Base-by-base conservation (phyloP, 345 rosid species). In the Stellera chamaejasme region DNA sequence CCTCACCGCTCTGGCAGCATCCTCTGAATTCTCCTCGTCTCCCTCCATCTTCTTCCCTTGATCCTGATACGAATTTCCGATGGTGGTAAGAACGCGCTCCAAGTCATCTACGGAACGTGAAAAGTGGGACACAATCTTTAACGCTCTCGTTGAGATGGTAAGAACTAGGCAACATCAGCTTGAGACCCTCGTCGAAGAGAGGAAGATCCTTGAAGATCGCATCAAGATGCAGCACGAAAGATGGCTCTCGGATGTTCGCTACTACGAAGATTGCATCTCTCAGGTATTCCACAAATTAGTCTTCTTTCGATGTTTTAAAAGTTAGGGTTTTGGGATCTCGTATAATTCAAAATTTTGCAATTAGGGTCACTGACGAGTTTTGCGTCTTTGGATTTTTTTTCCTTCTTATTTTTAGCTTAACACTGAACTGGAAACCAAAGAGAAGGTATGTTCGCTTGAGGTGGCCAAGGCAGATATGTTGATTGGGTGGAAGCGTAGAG, bases 141-240 rank as follows among this genome's bases (percentile, higher is more conserved):
- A 79, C 42, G 64, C 69, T 19, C 44, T 85, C 56, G 76, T 85
- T 25, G 67, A 82, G 57, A 66, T 82, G 48, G 43, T 94, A 27
- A 72, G 71, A 45, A 61, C 74, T 50, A 88, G 81, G 60, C 88
- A 90, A 61, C 72, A 77, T 36, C 90, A 85, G 84, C 81, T 87
- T 25, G 68, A 72, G 44, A 66, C 80, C 15, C 79, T 87, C 25
- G 65, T 78, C 46, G 55, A 69, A 66, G 85, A 90, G 55, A 77
- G 84, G 75, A 80, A 77, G 59, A 45, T 74, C 19, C 71, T 87
- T 6, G 85, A 79, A 75, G 91, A 65, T 58, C 77, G 66, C 6
- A 52, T 87, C 43, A 80, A 64, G 14, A 66, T 62, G 48, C 77
- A 73, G 48, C 70, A 77, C 15, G 72, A 74, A 2, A 60, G 72